Evolutionary conservation across 1,284 basidiomycete genomes (phyloP), one percentile per base, ranked within the genome.

Genomic region (Schizophyllum amplum): DNA sequence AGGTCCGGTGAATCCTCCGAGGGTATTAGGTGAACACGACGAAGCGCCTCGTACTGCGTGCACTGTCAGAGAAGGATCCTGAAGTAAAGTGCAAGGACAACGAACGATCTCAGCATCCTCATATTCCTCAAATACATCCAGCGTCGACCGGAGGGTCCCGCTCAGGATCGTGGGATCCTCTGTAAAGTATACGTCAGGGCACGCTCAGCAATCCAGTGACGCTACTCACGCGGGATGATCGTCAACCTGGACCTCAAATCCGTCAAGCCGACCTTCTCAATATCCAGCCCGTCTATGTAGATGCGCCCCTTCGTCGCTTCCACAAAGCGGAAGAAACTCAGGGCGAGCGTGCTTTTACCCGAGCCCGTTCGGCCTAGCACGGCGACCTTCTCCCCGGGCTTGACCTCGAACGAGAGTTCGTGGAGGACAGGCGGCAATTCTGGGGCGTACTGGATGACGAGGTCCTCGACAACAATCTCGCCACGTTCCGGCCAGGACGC

Each of bases 301-400:
- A 99, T 98, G 4, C 76, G 74, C 1, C 94, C 94, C 65, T 86
- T 80, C 0, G 85, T 84, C 0, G 94, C 88, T 66, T 97, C 94
- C 22, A 96, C 92, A 66, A 97, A 96, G 54, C 97, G 85, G 86
- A 98, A 98, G 77, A 98, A 94, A 21, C 90, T 91, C 24, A 97
- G 75, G 0, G 94, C 94, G 17, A 98, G 80, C 1, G 94, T 97
- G 57, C 86, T 90, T 73, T 95, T 94, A 51, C 92, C 92, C 23
- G 83, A 87, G 24, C 96, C 59, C 0, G 94, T 97, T 52, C 92
- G 77, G 54, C 93, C 94, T 4, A 98, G 81, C 59, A 98, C 87
- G 22, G 94, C 96, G 56, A 96, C 82, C 75, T 88, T 89, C 71
- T 91, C 89, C 15, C 90, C 84, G 0, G 92, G 84, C 3, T 74